Percentiles rank a stretch among this genome's conserved stretches.
Conservation (phyloP, 495 filamentous ascomycete species). For the Aspergillus nidulans region DNA sequence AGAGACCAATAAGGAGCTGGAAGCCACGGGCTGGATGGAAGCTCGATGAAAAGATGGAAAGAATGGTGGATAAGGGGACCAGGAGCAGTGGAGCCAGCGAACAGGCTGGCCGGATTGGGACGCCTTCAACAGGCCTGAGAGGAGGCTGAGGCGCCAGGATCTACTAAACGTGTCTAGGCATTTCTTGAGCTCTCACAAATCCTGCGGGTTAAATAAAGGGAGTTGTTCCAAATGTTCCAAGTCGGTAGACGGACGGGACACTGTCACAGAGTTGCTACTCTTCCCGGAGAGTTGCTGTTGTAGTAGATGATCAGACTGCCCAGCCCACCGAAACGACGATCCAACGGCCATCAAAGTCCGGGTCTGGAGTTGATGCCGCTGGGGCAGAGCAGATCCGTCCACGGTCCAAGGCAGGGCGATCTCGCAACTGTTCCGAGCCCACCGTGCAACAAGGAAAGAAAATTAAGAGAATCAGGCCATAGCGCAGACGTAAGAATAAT, state of each 20-base stretch:
- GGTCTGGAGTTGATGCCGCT: constrained; percentile 13
- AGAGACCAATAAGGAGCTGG: background rate
- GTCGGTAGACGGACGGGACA: too few relatives aligned
- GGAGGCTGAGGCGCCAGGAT: constrained; percentile 10
- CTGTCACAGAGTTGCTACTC: background rate
- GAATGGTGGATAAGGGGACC: constrained; percentile 10
- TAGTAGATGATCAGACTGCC: background rate
- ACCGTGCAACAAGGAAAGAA: background rate
- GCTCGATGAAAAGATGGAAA: constrained; percentile 4
- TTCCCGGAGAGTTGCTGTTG: too few relatives aligned
- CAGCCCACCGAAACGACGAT: constrained; percentile 15
- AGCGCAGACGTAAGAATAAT: background rate
- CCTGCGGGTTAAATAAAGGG: background rate
- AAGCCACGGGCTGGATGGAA: background rate
- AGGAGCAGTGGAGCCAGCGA: constrained; percentile 23
- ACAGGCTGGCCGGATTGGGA: constrained; percentile 8
- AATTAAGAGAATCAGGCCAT: background rate
- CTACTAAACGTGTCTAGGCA: background rate
- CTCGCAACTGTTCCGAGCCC: constrained; percentile 1
- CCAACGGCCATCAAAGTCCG: constrained; percentile 22
- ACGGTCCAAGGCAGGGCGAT: constrained; percentile 18
- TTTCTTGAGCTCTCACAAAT: background rate
- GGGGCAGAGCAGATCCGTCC: constrained; percentile 2
- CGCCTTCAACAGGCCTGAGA: constrained; percentile 2
- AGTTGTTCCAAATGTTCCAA: background rate